Evolutionary conservation across 352 stramenopile species (phyloP).

Genomic region (Pythium monospermum): DNA sequence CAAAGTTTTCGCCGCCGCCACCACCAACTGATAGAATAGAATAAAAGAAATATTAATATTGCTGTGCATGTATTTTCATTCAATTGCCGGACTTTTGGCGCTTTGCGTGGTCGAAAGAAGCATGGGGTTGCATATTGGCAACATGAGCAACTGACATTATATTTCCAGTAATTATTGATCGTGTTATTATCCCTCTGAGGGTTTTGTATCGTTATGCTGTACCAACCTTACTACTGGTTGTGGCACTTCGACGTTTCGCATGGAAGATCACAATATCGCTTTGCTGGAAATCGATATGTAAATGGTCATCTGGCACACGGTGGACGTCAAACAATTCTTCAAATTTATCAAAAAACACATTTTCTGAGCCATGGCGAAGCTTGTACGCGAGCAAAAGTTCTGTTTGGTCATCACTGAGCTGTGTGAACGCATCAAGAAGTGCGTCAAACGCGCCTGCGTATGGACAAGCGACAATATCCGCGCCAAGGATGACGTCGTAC

Average conservation of each 20-base stretch:
- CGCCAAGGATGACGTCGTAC: slow-evolving; percentile 74
- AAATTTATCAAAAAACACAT: slow-evolving; percentile 57
- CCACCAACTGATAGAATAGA: too few species aligned
- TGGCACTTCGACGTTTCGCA: slow-evolving; percentile 36
- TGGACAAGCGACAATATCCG: slow-evolving; percentile 80
- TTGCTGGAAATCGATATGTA: slow-evolving; percentile 66
- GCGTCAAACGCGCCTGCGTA: slow-evolving; percentile 66
- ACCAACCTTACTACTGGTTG: too few species aligned
- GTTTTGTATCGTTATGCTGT: neutral
- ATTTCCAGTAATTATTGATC: neutral
- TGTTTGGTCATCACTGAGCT: slow-evolving; percentile 36
- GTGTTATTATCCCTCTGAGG: neutral
- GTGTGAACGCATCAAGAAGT: slow-evolving; percentile 45
- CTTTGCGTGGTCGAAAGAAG: too few species aligned
- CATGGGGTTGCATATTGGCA: too few species aligned
- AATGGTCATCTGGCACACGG: slow-evolving; percentile 30
- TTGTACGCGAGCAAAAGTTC: slow-evolving; percentile 76
- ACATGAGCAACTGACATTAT: neutral
- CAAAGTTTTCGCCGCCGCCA: too few species aligned
- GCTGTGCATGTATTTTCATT: too few species aligned
- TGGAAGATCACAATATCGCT: slow-evolving; percentile 62
- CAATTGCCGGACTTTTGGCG: too few species aligned
- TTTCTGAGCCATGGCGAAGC: slow-evolving; percentile 56
- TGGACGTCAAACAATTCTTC: slow-evolving; percentile 42
- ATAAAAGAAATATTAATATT: too few species aligned